Conservation (phyloP, 768 basidiomycete species). For the Mycena alexandri region DNA sequence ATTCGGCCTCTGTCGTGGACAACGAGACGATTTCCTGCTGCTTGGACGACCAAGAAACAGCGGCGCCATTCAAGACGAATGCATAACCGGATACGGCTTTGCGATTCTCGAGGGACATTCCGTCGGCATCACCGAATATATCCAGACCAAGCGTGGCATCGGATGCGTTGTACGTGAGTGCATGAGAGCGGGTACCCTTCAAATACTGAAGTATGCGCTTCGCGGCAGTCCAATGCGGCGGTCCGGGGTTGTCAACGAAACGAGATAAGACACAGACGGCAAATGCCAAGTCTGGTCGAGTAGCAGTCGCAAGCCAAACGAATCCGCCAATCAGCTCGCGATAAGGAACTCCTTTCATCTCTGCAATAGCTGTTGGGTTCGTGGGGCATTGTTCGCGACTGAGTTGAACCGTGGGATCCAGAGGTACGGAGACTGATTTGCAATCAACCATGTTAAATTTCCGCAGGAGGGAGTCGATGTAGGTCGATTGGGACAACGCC, state of each 20-base stretch:
- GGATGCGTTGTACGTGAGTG: slow-evolving; percentile 16
- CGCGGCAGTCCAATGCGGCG: slow-evolving; percentile 17
- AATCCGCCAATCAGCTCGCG: not conserved
- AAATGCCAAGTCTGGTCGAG: not conserved
- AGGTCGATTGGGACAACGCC: slow-evolving; percentile 45
- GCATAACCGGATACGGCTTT: slow-evolving; percentile 23
- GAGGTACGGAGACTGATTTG: slow-evolving; percentile 18
- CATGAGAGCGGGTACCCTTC: slow-evolving; percentile 24
- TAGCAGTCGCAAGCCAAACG: not conserved
- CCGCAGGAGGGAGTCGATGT: slow-evolving; percentile 43
- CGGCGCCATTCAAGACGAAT: slow-evolving; percentile 39
- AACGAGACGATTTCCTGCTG: slow-evolving; percentile 44
- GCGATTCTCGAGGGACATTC: slow-evolving; percentile 20
- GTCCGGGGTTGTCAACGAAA: slow-evolving; percentile 24
- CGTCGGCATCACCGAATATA: slow-evolving; percentile 25
- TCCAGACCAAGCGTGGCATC: slow-evolving; percentile 6
- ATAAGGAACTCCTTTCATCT: not conserved
- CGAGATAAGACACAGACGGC: slow-evolving; percentile 5
- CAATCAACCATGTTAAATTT: slow-evolving; percentile 34
- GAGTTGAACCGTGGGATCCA: slow-evolving; percentile 21
- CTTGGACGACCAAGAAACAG: slow-evolving; percentile 40
- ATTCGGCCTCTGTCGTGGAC: slow-evolving; percentile 29
- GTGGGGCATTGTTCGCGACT: slow-evolving; percentile 11
- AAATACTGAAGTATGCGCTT: slow-evolving; percentile 28
- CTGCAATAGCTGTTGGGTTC: not conserved